Percentiles rank a stretch among this genome's conserved stretches.
Conservation (phyloP, 164 flowering plant genomes). For the Magnolia changhungtana region DNA sequence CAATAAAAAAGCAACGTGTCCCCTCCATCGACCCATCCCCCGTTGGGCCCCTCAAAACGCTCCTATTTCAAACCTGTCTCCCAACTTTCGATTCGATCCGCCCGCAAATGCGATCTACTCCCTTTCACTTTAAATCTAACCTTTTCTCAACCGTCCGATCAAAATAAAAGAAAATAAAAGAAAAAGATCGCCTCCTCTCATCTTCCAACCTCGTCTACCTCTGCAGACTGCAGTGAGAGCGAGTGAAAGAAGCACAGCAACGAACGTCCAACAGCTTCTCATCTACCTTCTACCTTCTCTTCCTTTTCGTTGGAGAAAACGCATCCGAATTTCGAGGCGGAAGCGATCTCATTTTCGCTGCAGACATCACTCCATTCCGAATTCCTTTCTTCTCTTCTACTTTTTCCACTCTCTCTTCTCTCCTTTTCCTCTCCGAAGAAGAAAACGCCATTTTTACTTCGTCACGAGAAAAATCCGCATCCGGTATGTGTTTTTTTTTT, state of each 20-base stretch:
- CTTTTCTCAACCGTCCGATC: background rate
- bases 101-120: background rate
- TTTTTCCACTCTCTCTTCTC: background rate
- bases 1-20: too few species aligned
- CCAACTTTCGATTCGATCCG: background rate
- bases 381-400: background rate
- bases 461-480: background rate
- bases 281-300: background rate
- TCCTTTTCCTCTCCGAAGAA: too few species aligned
- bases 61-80: background rate
- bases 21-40: background rate
- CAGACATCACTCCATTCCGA: background rate
- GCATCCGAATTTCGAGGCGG: background rate
- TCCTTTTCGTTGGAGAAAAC: conserved; percentile 1
- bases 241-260: background rate
- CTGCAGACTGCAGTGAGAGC: background rate
- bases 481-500: background rate
- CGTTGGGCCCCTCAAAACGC: background rate
- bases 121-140: background rate
- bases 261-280: background rate
- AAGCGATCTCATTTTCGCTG: too few species aligned
- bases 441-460: background rate
- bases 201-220: background rate
- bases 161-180: background rate
- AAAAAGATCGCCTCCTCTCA: background rate